phyloP scores from a whole-genome alignment of 257 asterid genomes.

The Avicennia marina region DNA sequence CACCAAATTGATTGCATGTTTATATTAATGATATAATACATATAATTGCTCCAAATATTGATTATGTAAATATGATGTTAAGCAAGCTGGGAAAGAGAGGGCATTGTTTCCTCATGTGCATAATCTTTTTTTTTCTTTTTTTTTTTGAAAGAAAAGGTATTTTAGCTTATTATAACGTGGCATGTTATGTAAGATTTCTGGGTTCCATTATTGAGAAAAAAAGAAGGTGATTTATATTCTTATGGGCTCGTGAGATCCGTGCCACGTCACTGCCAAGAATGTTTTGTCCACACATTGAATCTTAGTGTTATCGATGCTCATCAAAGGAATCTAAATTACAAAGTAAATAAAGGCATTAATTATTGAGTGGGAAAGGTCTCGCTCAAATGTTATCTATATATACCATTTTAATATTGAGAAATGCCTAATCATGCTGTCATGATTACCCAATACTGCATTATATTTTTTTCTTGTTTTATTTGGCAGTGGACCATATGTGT shows the following conservation, averaged over 20 bases:
- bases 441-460: conserved; percentile 27
- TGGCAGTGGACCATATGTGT: too few relatives aligned
- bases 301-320: conserved; percentile 20
- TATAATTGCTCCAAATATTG: too few relatives aligned
- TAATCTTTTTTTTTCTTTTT: too few relatives aligned
- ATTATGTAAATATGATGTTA: too few relatives aligned
- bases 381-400: conserved; percentile 23
- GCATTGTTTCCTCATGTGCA: too few relatives aligned
- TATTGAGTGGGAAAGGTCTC: conserved; percentile 34
- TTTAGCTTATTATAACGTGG: too few relatives aligned
- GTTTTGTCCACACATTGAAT: conserved; percentile 39
- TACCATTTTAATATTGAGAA: conserved; percentile 14
- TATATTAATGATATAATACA: too few relatives aligned
- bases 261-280: conserved; percentile 39
- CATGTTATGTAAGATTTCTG: neutral
- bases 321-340: conserved; percentile 9
- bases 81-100: too few relatives aligned
- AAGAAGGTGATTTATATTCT: conserved; percentile 15
- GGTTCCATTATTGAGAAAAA: conserved; percentile 9
- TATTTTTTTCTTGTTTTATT: conserved; percentile 19
- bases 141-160: too few relatives aligned
- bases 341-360: conserved; percentile 31
- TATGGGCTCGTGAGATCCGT: conserved; percentile 23
- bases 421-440: conserved; percentile 53
- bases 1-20: too few relatives aligned